Evolutionary conservation across 345 rosid genomes (phyloP).

Genomic region (Gossypium ekmanianum): DNA sequence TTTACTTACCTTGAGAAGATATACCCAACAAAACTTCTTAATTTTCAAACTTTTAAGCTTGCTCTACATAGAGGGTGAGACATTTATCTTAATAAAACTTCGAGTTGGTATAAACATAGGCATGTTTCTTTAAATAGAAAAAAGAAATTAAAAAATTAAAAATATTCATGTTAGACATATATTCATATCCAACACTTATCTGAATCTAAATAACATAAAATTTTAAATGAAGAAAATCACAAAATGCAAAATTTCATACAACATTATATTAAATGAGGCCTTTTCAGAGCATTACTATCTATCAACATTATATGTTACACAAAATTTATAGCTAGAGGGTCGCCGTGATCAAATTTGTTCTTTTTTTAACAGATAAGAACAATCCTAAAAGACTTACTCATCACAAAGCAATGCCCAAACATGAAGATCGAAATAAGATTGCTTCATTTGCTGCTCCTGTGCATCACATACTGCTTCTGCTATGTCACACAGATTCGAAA

Average conservation of each 20-base stretch:
- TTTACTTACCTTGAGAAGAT: not conserved
- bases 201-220: too few relatives aligned
- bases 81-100: not conserved
- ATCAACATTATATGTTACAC: not conserved
- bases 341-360: not conserved
- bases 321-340: not conserved
- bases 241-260: not conserved
- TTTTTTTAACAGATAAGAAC: not conserved
- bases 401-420: conserved; percentile 80
- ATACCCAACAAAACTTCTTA: not conserved
- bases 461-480: conserved; percentile 57
- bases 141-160: fast-evolving
- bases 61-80: not conserved
- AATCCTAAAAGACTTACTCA: conserved; percentile 25
- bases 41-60: not conserved
- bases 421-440: conserved; percentile 47
- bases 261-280: not conserved
- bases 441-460: conserved; percentile 41
- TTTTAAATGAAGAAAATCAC: not conserved
- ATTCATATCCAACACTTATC: too few relatives aligned
- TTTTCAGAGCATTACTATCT: not conserved
- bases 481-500: conserved; percentile 56
- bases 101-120: too few relatives aligned
- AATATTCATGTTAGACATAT: too few relatives aligned
- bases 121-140: too few relatives aligned